A percentile compares a stretch with the other conserved stretches of the same genome.
Conservation (phyloP, 192 early-diverging fungal species). For the Backusella westeae region DNA sequence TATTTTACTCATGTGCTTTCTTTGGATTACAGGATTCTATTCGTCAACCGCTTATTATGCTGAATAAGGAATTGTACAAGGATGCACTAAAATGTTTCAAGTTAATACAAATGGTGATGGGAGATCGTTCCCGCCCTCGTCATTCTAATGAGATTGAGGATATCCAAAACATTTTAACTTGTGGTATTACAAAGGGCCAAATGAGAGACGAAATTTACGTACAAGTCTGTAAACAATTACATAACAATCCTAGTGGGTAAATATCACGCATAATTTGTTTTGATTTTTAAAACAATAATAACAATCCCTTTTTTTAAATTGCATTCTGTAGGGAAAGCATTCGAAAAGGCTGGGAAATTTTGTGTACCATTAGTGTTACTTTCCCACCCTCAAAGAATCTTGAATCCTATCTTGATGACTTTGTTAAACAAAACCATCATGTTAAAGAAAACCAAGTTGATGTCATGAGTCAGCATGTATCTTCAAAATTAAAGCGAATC, state of each 20-base stretch:
- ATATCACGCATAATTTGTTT: conserved; percentile 9
- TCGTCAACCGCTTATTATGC: conserved; percentile 74
- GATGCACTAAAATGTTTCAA: conserved; percentile 88
- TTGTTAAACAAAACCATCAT: conserved; percentile 64
- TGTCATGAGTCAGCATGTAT: conserved; percentile 49
- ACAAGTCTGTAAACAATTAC: conserved; percentile 89
- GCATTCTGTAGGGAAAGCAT: conserved; percentile 49
- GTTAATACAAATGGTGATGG: conserved; percentile 83
- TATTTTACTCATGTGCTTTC: conserved; percentile 4
- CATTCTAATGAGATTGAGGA: conserved; percentile 48
- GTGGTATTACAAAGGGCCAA: conserved; percentile 69
- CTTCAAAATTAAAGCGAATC: conserved; percentile 61
- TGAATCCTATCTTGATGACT: conserved; percentile 78
- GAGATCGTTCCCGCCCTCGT: conserved; percentile 49
- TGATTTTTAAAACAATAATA: neutral
- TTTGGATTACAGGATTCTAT: conserved; percentile 58
- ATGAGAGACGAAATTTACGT: conserved; percentile 95
- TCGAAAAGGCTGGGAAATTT: conserved; percentile 83
- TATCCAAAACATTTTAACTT: conserved; percentile 75
- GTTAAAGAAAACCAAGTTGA: conserved; percentile 48
- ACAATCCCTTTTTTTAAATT: neutral
- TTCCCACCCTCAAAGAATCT: conserved; percentile 93
- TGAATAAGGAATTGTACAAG: conserved; percentile 79
- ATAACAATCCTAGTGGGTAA: conserved; percentile 68
- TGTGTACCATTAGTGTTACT: conserved; percentile 77